Base-by-base conservation (phyloP, 768 basidiomycete genomes). In the Rhizopogon vulgaris region DNA sequence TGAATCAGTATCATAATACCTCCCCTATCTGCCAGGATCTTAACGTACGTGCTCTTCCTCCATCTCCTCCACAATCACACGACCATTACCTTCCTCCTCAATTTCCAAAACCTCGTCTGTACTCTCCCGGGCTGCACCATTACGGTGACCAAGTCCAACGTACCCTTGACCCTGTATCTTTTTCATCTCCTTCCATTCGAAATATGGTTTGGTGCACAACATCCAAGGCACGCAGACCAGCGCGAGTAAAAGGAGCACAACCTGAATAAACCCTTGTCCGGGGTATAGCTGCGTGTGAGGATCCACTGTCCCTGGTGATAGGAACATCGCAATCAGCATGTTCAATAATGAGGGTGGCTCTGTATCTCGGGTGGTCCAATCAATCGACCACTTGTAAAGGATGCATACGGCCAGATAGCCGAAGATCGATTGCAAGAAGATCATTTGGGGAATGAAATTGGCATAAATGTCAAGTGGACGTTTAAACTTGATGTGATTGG, bases 371-470 rank as follows among this genome's bases (percentile, higher is more conserved):
- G 73, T 77, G 6, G 82, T 75, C 96, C 96, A 99, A 70, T 99
- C 91, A 54, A 93, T 76, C 25, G 83, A 79, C 96, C 96, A 99
- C 67, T 99, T 98, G 84, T 94, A 94, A 60, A 97, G 67, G 71
- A 98, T 96, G 71, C 90, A 94, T 52, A 95, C 54, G 48, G 89
- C 89, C 34, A 98, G 82, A 68, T 98, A 98, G 48, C 95, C 96
- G 63, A 99, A 99, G 69, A 99, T 96, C 15, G 90, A 94, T 67
- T 95, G 90, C 58, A 99, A 75, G 79, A 99, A 99, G 55, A 98
- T 80, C 76, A 99, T 87, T 69, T 97, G 94, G 30, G 96, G 96
- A 52, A 98, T 78, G 71, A 97, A 98, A 68, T 96, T 96, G 61
- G 89, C 87, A 68, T 85, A 96, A 60, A 99, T 86, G 61, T 93